Evolutionary conservation across 106 monocot species (phyloP), one percentile per base, ranked within the genome.

Genomic region (Amphibolis antarctica): DNA sequence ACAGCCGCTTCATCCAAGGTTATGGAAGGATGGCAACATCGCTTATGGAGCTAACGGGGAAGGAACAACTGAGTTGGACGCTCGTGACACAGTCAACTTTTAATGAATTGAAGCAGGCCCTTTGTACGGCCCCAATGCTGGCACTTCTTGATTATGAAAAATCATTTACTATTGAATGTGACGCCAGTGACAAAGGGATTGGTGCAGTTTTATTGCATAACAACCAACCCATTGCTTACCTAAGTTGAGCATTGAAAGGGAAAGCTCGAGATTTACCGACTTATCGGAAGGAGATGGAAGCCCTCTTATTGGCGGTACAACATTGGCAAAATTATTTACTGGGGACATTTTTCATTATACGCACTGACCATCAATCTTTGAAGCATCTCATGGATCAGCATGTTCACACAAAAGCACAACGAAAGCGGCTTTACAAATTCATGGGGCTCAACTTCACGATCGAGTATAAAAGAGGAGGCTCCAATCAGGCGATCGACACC

Each of bases 161-260:
- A 44, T 20, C 50, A 2, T 66, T 66, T 31, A 22, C 53, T 9
- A 0, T 66, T 1, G 66, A 66, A 20, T 51, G 42, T 42, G 66
- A 66, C 22, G 66, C 31, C 11, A 17, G 17, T 5, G 51, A 17
- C 10, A 1, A 3, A 2, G 53, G 52, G 6, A 31, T 30, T 12
- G 51, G 28, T 4, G 66, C 53, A 36, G 15, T 53, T 9, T 22
- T 66, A 11, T 42, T 67, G 20, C 69, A 76, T 63, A 23, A 69
- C 0, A 30, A 57, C 10, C 27, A 26, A 0, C 76, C 76, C 0
- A 18, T 69, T 17, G 27, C 69, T 0, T 76, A 18, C n/a, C 1
- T 68, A 0, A 75, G 59, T 18, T 44, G 28, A 9, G 63, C 74
- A 0, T 22, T 75, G 0, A 30, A 29, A 0, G 29, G 17, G 4